A percentile compares a stretch with the other conserved stretches of the same genome.
Evolutionary conservation across 768 basidiomycete genomes (phyloP).

Genomic region (Suillus discolor): DNA sequence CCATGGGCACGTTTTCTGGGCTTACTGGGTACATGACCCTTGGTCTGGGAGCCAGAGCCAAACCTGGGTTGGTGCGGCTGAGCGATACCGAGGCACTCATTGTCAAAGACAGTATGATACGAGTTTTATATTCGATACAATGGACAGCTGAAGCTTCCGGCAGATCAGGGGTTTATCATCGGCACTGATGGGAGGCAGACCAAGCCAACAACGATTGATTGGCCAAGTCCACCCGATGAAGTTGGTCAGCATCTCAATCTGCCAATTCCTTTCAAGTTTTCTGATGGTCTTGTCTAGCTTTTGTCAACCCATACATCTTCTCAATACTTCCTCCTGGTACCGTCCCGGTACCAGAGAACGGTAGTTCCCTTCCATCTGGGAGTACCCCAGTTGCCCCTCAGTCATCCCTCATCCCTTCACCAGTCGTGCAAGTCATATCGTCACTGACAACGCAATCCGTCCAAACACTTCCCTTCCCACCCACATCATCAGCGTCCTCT

Average conservation of each 20-base stretch:
- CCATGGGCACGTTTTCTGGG: conserved; percentile 78
- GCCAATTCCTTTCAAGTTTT: conserved; percentile 63
- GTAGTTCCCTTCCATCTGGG: conserved; percentile 24
- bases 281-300: conserved; percentile 52
- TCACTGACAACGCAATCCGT: conserved; percentile 62
- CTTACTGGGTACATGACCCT: conserved; percentile 86
- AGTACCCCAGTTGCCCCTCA: conserved; percentile 27
- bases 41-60: conserved; percentile 74
- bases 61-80: conserved; percentile 59
- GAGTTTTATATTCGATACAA: background rate
- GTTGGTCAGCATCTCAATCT: conserved; percentile 53
- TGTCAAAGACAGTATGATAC: conserved; percentile 73
- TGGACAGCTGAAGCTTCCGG: conserved; percentile 6
- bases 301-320: conserved; percentile 77
- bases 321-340: conserved; percentile 73
- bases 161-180: conserved; percentile 73
- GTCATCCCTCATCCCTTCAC: conserved; percentile 47
- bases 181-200: conserved; percentile 59
- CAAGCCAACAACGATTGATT: conserved; percentile 55
- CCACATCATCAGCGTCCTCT: conserved; percentile 29
- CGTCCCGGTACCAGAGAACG: conserved; percentile 39
- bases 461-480: conserved; percentile 67
- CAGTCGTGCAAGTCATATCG: conserved; percentile 71
- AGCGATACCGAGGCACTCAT: conserved; percentile 68
- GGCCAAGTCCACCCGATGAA: conserved; percentile 85